phyloP scores from a whole-genome alignment of 805 yeast species.

The Metschnikowia continentalis region DNA sequence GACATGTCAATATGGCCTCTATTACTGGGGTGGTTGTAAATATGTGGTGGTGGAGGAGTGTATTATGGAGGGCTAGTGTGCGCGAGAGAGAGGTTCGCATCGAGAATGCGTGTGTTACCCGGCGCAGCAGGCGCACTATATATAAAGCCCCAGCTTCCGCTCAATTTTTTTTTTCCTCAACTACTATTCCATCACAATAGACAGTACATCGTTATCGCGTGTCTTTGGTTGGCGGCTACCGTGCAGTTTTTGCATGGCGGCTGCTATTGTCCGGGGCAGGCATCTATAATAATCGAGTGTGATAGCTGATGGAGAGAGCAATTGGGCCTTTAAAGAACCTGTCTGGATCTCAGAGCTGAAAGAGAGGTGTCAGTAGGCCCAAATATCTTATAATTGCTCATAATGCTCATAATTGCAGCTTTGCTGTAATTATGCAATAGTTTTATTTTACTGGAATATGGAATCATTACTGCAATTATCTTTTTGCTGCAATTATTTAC shows the following conservation, averaged over 20 bases:
- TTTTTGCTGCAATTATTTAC: too few species aligned
- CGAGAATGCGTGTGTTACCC: slow-evolving; percentile 14
- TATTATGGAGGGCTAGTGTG: not conserved
- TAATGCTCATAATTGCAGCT: too few species aligned
- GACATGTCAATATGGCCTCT: slow-evolving; percentile 6
- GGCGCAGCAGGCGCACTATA: slow-evolving; percentile 10
- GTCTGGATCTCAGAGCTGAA: slow-evolving; percentile 44
- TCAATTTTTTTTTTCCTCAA: slow-evolving; percentile 25
- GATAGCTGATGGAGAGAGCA: slow-evolving; percentile 47
- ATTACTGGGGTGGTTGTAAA: too few species aligned
- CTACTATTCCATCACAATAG: slow-evolving; percentile 64
- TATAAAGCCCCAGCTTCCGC: slow-evolving; percentile 6
- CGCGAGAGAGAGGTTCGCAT: not conserved
- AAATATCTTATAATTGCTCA: slow-evolving; percentile 20
- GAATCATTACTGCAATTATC: too few species aligned
- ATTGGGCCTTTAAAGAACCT: slow-evolving; percentile 45
- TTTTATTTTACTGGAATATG: too few species aligned
- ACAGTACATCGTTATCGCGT: slow-evolving; percentile 52
- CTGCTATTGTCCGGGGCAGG: slow-evolving; percentile 17
- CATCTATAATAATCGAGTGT: slow-evolving; percentile 29
- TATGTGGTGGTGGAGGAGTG: not conserved
- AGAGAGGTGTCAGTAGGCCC: slow-evolving; percentile 52
- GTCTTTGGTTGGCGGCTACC: slow-evolving; percentile 15
- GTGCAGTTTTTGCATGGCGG: slow-evolving; percentile 30
- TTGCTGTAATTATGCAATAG: too few species aligned